A percentile compares a stretch with the other conserved stretches of the same genome.
These are phyloP conservation scores for Biscogniauxia sp. DNA, from an alignment of 2,329 filamentous ascomycete species.

Conservation along the genomic window DNA sequence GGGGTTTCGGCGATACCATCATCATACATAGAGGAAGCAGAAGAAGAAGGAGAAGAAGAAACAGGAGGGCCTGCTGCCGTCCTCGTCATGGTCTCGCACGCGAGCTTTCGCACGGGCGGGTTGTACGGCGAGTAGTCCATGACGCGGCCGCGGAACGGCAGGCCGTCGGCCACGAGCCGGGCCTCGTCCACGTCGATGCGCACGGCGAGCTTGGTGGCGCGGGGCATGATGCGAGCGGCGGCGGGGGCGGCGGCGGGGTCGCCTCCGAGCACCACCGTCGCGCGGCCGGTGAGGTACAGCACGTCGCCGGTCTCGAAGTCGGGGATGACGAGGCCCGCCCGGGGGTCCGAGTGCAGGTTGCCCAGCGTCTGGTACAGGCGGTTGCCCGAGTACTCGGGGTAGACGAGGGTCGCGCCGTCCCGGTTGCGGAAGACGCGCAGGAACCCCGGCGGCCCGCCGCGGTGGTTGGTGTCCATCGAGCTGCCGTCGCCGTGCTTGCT, in stretches of 20 bases:
- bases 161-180: constrained; percentile 60
- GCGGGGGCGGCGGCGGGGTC: constrained; percentile 59
- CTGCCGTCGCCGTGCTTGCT: constrained; percentile 59
- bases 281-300: constrained; percentile 69
- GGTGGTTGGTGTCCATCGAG: constrained; percentile 78
- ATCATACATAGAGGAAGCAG: not conserved
- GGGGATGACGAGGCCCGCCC: constrained; percentile 68
- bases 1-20: no score
- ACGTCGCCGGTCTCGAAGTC: constrained; percentile 71
- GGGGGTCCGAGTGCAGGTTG: constrained; percentile 67
- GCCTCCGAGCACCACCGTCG: constrained; percentile 63
- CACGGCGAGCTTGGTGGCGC: constrained; percentile 66
- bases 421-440: constrained; percentile 63
- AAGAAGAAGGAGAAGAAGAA: no score
- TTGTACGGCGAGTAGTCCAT: constrained; percentile 74
- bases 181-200: constrained; percentile 61
- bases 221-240: constrained; percentile 52
- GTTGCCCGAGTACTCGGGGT: constrained; percentile 85
- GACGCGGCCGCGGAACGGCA: constrained; percentile 64
- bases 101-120: constrained; percentile 65
- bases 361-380: constrained; percentile 80
- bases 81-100: constrained; percentile 48
- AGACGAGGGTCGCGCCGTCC: constrained; percentile 55
- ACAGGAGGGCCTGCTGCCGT: not conserved
- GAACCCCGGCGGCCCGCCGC: constrained; percentile 74